Evolutionary conservation across 1,139 yeast species (phyloP).

Genomic region (Spathaspora sp.): DNA sequence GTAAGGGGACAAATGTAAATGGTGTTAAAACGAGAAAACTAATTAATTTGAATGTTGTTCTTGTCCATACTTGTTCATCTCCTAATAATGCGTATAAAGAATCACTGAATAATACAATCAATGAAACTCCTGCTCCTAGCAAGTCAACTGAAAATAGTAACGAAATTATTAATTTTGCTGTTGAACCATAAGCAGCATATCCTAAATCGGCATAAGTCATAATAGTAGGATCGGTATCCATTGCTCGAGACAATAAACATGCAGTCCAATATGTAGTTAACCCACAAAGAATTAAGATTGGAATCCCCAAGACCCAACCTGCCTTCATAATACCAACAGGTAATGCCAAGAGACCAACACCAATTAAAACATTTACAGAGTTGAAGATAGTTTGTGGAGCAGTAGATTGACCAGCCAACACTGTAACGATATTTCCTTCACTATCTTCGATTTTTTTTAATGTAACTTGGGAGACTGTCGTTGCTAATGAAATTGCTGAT

Average conservation of each 20-base stretch:
- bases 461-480: constrained; percentile 55
- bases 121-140: constrained; percentile 56
- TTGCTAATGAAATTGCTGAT: constrained; percentile 35
- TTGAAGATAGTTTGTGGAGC: constrained; percentile 52
- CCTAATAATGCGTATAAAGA: constrained; percentile 47
- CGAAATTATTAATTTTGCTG: constrained; percentile 43
- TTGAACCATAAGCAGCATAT: constrained; percentile 63
- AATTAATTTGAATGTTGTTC: constrained; percentile 34
- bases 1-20: constrained; percentile 46
- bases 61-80: constrained; percentile 39
- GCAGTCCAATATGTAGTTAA: constrained; percentile 48
- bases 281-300: constrained; percentile 40
- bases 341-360: constrained; percentile 49
- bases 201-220: constrained; percentile 90
- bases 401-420: constrained; percentile 75
- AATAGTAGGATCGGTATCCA: constrained; percentile 74
- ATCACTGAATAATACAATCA: constrained; percentile 56
- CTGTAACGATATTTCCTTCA: constrained; percentile 73
- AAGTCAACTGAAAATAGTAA: constrained; percentile 47
- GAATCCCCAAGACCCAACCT: constrained; percentile 46
- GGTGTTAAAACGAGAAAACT: constrained; percentile 47
- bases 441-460: constrained; percentile 67
- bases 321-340: constrained; percentile 49
- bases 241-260: constrained; percentile 36
- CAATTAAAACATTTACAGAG: constrained; percentile 48